These are phyloP conservation scores for Coix lacrymajobi DNA, from an alignment of 176 grass and related monocot species.

Conservation along the genomic window DNA sequence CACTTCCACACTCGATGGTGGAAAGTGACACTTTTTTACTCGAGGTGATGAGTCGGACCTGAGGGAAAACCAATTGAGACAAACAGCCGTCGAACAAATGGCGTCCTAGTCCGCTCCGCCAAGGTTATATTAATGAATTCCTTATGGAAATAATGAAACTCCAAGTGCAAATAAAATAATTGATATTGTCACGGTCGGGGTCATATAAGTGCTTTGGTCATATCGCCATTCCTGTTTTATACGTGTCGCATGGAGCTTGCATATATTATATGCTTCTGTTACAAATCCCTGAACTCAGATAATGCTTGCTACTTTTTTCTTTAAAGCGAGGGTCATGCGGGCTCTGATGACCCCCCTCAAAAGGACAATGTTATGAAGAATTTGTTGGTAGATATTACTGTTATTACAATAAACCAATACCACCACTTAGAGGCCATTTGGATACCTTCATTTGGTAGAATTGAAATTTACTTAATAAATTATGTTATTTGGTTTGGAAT, in stretches of 20 bases:
- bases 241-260: constrained; percentile 8
- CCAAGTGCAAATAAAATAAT: neutral
- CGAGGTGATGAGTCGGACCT: neutral
- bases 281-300: neutral
- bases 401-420: neutral
- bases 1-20: neutral
- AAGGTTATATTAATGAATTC: neutral
- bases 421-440: too few species aligned
- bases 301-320: neutral
- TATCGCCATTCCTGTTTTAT: neutral
- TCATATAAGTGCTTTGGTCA: too few species aligned
- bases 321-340: too few species aligned
- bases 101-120: neutral
- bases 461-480: too few species aligned
- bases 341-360: too few species aligned
- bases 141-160: neutral
- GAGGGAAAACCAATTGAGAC: neutral
- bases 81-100: neutral
- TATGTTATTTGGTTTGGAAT: too few species aligned
- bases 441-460: too few species aligned
- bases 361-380: neutral
- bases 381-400: too few species aligned
- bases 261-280: neutral
- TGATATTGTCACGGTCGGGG: neutral
- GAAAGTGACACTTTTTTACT: neutral